These are phyloP conservation scores for Serendipita vermifera DNA, from an alignment of 768 basidiomycete species.

Conservation along the genomic window DNA sequence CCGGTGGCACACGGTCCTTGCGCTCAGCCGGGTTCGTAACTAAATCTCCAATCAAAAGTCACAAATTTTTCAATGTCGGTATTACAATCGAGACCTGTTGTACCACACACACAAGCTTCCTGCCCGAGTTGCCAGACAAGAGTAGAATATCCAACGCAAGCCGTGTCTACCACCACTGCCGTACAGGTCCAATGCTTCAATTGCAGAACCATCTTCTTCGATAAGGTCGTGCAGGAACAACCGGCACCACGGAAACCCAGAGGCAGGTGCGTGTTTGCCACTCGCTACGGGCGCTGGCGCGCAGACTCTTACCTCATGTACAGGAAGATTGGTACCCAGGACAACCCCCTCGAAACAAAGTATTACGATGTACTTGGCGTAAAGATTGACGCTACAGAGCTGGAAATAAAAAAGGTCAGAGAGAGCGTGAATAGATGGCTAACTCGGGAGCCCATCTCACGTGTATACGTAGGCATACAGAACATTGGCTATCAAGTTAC, in stretches of 20 bases:
- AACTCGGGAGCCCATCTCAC: not conserved
- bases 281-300: conserved; percentile 9
- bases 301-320: conserved; percentile 23
- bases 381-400: conserved; percentile 55
- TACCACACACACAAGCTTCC: conserved; percentile 51
- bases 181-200: conserved; percentile 60
- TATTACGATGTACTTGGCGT: conserved; percentile 83
- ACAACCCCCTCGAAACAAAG: conserved; percentile 74
- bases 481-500: conserved; percentile 76
- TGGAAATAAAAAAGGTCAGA: conserved; percentile 86
- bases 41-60: too few relatives aligned
- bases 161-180: conserved; percentile 40
- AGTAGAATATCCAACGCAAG: conserved; percentile 59
- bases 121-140: conserved; percentile 43
- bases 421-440: conserved; percentile 72
- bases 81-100: conserved; percentile 51
- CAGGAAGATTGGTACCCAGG: conserved; percentile 79
- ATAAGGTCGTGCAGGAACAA: conserved; percentile 37
- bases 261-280: conserved; percentile 10
- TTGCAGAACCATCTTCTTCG: conserved; percentile 46
- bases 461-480: conserved; percentile 18
- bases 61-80: conserved; percentile 21
- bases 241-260: conserved; percentile 13
- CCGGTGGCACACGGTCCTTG: too few relatives aligned
- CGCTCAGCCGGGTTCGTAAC: too few relatives aligned